Conservation (phyloP, 2,329 filamentous ascomycete species). For the Cercospora sp. region DNA sequence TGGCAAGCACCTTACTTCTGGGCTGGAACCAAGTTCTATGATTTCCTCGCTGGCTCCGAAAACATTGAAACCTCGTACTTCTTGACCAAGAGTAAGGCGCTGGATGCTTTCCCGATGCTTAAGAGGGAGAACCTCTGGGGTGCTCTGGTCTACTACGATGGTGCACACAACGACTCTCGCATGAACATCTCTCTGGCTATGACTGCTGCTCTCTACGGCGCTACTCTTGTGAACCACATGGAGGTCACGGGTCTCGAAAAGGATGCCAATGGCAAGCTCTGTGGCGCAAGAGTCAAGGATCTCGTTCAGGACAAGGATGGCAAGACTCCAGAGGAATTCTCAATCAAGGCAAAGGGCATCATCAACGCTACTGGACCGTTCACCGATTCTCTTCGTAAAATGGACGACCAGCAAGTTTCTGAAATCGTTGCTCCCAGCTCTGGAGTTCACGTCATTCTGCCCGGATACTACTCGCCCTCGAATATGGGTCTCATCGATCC, state of each 20-base stretch:
- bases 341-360: constrained; percentile 74
- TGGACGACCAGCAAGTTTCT: constrained; percentile 70
- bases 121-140: constrained; percentile 77
- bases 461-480: constrained; percentile 80
- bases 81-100: constrained; percentile 78
- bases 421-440: constrained; percentile 85
- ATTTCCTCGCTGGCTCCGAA: constrained; percentile 80
- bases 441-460: constrained; percentile 82
- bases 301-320: constrained; percentile 67
- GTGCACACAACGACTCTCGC: constrained; percentile 86
- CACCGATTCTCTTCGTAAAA: constrained; percentile 79
- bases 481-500: constrained; percentile 89
- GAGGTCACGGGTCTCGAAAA: constrained; percentile 78
- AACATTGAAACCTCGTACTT: constrained; percentile 90
- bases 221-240: constrained; percentile 79
- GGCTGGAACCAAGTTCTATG: constrained; percentile 78
- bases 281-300: constrained; percentile 73
- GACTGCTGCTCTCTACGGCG: constrained; percentile 84
- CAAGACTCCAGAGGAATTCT: constrained; percentile 62
- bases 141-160: constrained; percentile 87
- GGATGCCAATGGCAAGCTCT: constrained; percentile 69
- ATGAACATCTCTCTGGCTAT: constrained; percentile 90
- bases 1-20: constrained; percentile 81
- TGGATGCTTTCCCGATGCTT: constrained; percentile 86
- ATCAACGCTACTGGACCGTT: constrained; percentile 91